phyloP scores from a whole-genome alignment of 2,329 filamentous ascomycete species.

The Fusarium nurragi region DNA sequence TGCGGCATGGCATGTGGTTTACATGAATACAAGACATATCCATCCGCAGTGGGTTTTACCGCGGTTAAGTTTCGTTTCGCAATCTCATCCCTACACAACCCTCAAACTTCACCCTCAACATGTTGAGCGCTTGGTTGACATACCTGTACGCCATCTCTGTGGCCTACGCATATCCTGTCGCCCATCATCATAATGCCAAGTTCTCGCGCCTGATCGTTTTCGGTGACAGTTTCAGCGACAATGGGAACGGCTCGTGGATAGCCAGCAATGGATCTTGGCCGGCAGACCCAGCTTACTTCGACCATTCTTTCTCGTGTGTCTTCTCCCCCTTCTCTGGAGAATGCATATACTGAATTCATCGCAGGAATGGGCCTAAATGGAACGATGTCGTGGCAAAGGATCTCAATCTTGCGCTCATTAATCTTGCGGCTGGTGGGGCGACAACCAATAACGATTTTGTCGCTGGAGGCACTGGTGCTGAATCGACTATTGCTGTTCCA shows the following conservation, averaged over 20 bases:
- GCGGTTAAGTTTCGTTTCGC: background rate
- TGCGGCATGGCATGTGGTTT: background rate
- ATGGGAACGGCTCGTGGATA: slow-evolving; percentile 32
- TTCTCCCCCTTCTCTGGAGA: accelerated
- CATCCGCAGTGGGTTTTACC: slow-evolving; percentile 8
- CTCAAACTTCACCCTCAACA: background rate
- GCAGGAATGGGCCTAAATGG: slow-evolving; percentile 22
- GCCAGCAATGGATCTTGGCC: slow-evolving; percentile 31
- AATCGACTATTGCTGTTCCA: slow-evolving; percentile 21
- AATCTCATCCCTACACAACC: slow-evolving; percentile 3
- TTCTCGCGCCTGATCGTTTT: slow-evolving; percentile 21
- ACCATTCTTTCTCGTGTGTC: slow-evolving; percentile 26
- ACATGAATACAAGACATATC: slow-evolving; percentile 14
- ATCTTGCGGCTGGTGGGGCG: slow-evolving; percentile 25
- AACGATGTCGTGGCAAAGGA: slow-evolving; percentile 16
- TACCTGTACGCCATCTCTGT: background rate
- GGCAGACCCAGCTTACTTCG: slow-evolving; percentile 26
- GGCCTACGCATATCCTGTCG: background rate
- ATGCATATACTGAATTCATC: background rate
- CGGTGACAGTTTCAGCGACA: slow-evolving; percentile 35
- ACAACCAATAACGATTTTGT: slow-evolving; percentile 26
- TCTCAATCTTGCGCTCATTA: slow-evolving; percentile 19
- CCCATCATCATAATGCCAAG: background rate
- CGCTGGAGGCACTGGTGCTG: slow-evolving; percentile 20
- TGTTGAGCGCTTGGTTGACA: background rate